These are phyloP conservation scores for Grosmannia clavigera DNA, from an alignment of 2,329 filamentous ascomycete species.

Conservation along the genomic window DNA sequence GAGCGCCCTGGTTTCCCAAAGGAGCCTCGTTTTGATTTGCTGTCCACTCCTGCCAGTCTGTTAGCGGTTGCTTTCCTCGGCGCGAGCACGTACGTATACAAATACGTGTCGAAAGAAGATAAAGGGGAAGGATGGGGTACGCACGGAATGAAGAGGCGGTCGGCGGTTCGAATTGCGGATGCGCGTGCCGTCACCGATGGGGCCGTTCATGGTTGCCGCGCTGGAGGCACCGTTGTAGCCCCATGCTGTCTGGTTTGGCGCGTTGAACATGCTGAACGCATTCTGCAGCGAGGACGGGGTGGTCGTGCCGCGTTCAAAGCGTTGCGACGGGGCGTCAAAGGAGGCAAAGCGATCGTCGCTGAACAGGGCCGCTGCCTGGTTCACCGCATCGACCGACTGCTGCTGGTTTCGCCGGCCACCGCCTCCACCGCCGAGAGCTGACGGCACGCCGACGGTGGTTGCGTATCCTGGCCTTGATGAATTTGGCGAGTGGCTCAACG, in stretches of 20 bases:
- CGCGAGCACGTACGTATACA: slow-evolving; percentile 12
- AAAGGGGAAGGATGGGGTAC: slow-evolving; percentile 8
- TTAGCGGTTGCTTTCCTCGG: neutral
- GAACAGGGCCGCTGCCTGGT: slow-evolving; percentile 55
- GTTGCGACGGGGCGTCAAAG: slow-evolving; percentile 44
- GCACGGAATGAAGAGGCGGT: slow-evolving; percentile 59
- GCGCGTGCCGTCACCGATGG: slow-evolving; percentile 51
- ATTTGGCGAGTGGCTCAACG: slow-evolving; percentile 58
- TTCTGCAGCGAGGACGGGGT: slow-evolving; percentile 25
- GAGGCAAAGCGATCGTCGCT: slow-evolving; percentile 52
- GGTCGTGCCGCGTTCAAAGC: slow-evolving; percentile 26
- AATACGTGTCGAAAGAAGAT: slow-evolving; percentile 11
- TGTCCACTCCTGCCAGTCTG: slow-evolving; percentile 12
- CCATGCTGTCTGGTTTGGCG: slow-evolving; percentile 57
- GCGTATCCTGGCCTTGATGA: slow-evolving; percentile 51
- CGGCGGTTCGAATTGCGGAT: slow-evolving; percentile 40
- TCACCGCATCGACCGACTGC: slow-evolving; percentile 67
- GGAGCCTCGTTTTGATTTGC: slow-evolving; percentile 8
- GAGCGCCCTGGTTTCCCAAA: slow-evolving; percentile 6
- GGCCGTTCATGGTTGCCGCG: slow-evolving; percentile 52
- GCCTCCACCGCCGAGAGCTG: slow-evolving; percentile 30
- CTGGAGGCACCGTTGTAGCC: slow-evolving; percentile 47
- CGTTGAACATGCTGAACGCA: slow-evolving; percentile 38
- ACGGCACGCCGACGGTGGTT: slow-evolving; percentile 37
- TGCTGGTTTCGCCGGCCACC: slow-evolving; percentile 61